Conservation (phyloP, 1,139 yeast genomes). For the Taphrina betulina region DNA sequence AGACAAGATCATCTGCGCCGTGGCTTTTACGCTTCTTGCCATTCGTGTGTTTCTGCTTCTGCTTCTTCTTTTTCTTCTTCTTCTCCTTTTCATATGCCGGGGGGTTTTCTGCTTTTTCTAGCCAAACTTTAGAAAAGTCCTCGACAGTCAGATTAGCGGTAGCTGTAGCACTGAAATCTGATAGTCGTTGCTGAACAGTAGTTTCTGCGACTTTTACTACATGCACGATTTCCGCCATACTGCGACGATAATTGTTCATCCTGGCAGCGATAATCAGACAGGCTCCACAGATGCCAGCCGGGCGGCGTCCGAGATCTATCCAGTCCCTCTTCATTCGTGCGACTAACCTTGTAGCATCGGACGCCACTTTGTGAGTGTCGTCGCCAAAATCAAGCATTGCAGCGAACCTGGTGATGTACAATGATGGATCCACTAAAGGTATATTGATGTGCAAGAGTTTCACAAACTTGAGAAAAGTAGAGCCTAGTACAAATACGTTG, state of each 20-base stretch:
- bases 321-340: slow-evolving; percentile 91
- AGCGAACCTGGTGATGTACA: slow-evolving; percentile 91
- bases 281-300: slow-evolving; percentile 98
- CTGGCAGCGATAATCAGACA: slow-evolving; percentile 88
- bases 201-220: slow-evolving; percentile 95
- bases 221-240: slow-evolving; percentile 90
- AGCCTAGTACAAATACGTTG: slow-evolving; percentile 91
- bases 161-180: slow-evolving; percentile 77
- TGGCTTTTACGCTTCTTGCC: slow-evolving; percentile 34
- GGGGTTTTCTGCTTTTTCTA: slow-evolving; percentile 62
- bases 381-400: slow-evolving; percentile 74
- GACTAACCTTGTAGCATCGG: slow-evolving; percentile 83
- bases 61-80: slow-evolving; percentile 37
- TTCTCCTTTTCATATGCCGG: slow-evolving; percentile 71
- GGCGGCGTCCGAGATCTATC: slow-evolving; percentile 95
- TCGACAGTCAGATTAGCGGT: slow-evolving; percentile 72
- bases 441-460: slow-evolving; percentile 68
- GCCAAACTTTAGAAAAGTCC: slow-evolving; percentile 60
- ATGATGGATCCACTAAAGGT: slow-evolving; percentile 90
- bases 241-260: slow-evolving; percentile 89
- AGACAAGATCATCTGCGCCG: slow-evolving; percentile 37
- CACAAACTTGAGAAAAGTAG: slow-evolving; percentile 88
- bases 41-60: slow-evolving; percentile 33
- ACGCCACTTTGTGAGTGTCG: slow-evolving; percentile 62
- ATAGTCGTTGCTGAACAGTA: slow-evolving; percentile 82